Conservation (phyloP, 2,329 filamentous ascomycete genomes). For the Ophiocordyceps camponoti-leonardi region DNA sequence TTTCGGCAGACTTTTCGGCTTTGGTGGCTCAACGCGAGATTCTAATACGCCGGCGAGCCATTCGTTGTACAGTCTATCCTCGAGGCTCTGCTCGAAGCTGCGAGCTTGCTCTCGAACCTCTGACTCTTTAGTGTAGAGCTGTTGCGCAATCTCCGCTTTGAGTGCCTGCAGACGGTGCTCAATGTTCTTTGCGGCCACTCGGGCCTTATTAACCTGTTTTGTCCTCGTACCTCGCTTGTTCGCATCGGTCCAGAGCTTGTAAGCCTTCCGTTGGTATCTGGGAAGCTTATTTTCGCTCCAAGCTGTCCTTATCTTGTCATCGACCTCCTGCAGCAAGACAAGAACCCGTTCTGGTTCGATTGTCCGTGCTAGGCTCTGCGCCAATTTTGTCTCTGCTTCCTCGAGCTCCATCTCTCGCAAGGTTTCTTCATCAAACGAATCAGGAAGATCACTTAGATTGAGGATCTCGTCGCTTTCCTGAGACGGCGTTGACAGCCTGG, state of each 20-base stretch:
- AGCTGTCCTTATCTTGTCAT: conserved; percentile 27
- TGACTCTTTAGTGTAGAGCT: conserved; percentile 32
- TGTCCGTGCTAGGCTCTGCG: not conserved
- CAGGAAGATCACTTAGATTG: conserved; percentile 18
- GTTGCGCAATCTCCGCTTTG: conserved; percentile 30
- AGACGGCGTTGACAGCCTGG: conserved; percentile 5
- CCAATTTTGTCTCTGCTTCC: conserved; percentile 9
- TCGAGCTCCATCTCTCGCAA: conserved; percentile 41
- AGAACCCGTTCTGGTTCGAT: conserved; percentile 31
- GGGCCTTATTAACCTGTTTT: conserved; percentile 25
- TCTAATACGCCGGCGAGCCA: conserved; percentile 33
- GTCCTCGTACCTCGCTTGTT: conserved; percentile 20
- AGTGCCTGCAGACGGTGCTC: conserved; percentile 37
- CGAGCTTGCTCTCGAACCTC: conserved; percentile 38
- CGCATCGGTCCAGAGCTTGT: conserved; percentile 42
- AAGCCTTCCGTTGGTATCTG: conserved; percentile 36
- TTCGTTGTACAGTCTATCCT: conserved; percentile 34
- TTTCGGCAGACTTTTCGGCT: conserved; percentile 10
- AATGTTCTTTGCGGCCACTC: conserved; percentile 22
- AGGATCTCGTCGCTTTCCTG: conserved; percentile 21
- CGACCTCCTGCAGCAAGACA: conserved; percentile 32
- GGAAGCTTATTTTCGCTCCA: conserved; percentile 46
- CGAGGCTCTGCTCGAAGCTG: conserved; percentile 47
- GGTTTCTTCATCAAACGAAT: conserved; percentile 33
- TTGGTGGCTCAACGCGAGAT: conserved; percentile 21